Evolutionary conservation across 2,329 filamentous ascomycete species (phyloP).

Genomic region (Dissoconium aciculare): DNA sequence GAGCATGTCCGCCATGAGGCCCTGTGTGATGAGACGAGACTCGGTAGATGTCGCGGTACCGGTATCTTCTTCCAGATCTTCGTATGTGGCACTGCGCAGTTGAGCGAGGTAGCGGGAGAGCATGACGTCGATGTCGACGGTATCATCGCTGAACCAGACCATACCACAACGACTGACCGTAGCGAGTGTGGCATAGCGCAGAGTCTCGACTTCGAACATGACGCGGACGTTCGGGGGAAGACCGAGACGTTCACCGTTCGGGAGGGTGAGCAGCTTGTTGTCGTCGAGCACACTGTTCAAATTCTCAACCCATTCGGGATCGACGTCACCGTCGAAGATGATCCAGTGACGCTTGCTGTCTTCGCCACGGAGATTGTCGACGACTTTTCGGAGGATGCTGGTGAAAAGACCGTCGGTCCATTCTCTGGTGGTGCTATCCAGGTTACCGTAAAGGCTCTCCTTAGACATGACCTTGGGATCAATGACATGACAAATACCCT

Average conservation of each 20-base stretch:
- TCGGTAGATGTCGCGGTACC: slow-evolving; percentile 46
- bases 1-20: slow-evolving; percentile 64
- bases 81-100: slow-evolving; percentile 69
- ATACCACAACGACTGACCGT: slow-evolving; percentile 99
- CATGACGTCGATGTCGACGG: slow-evolving; percentile 85
- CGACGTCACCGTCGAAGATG: slow-evolving; percentile 96
- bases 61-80: slow-evolving; percentile 88
- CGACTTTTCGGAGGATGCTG: slow-evolving; percentile 92
- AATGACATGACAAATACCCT: slow-evolving; percentile 93
- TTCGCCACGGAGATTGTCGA: slow-evolving; percentile 95
- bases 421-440: slow-evolving; percentile 92
- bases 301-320: slow-evolving; percentile 99
- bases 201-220: slow-evolving; percentile 98
- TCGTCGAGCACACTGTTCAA: slow-evolving; percentile 98
- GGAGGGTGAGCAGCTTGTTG: slow-evolving; percentile 92
- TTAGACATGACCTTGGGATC: slow-evolving; percentile 99
- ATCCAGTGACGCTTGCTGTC: slow-evolving; percentile 98
- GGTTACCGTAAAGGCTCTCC: slow-evolving; percentile 84
- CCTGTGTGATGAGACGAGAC: slow-evolving; percentile 57
- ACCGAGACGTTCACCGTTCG: slow-evolving; percentile 94
- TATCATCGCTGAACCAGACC: slow-evolving; percentile 99
- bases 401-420: slow-evolving; percentile 99
- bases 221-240: slow-evolving; percentile 89
- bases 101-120: slow-evolving; percentile 78
- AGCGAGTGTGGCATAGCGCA: slow-evolving; percentile 92